Conservation (phyloP, 306 rosid species). For the Inga laurina region DNA sequence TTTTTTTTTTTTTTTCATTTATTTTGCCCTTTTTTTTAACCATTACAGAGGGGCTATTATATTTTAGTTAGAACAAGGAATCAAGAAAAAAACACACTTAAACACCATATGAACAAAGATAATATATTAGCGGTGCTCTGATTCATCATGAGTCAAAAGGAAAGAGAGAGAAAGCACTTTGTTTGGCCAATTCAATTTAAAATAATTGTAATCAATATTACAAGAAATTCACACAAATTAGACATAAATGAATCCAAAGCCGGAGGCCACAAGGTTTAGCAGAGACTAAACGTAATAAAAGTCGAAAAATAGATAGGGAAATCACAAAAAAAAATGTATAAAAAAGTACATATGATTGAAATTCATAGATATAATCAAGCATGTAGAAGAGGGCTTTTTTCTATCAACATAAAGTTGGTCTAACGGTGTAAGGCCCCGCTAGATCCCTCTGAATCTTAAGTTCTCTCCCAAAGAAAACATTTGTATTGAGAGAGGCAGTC, state of each 20-base stretch:
- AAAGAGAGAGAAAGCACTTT: not conserved
- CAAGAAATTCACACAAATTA: not conserved
- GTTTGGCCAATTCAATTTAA: not conserved
- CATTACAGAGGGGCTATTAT: not conserved
- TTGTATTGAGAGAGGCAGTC: too few relatives aligned
- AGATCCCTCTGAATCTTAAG: too few relatives aligned
- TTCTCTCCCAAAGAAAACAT: too few relatives aligned
- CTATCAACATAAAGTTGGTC: too few relatives aligned
- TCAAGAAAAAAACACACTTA: not conserved
- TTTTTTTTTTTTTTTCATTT: not conserved
- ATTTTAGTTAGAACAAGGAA: not conserved
- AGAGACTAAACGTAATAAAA: not conserved
- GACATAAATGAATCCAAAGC: too few relatives aligned
- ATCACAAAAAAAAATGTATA: not conserved
- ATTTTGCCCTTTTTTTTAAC: not conserved
- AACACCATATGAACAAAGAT: not conserved
- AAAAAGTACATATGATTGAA: not conserved
- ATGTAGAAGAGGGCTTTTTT: too few relatives aligned
- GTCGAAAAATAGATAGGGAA: not conserved
- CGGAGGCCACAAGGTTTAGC: not conserved
- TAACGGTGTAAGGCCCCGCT: rapidly evolving
- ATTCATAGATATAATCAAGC: not conserved
- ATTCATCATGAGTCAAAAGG: not conserved
- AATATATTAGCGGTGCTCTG: not conserved
- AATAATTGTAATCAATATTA: not conserved